Conservation (phyloP, 768 basidiomycete species). For the Boletus speciosus region DNA sequence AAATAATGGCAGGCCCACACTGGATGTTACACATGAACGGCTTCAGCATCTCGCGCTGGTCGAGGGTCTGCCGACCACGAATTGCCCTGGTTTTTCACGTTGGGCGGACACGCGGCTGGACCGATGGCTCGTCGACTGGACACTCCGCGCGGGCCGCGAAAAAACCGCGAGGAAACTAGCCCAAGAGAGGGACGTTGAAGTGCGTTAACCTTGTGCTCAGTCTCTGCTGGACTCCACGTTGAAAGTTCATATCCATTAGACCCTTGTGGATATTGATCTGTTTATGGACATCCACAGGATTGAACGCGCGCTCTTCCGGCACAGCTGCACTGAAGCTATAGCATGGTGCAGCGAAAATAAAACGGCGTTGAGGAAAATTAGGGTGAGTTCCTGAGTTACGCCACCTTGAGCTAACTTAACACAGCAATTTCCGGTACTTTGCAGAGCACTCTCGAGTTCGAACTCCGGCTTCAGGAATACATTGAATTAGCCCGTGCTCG, state of each 20-base stretch:
- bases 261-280: constrained; percentile 85
- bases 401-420: constrained; percentile 8
- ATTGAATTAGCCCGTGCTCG: constrained; percentile 81
- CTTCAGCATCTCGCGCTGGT: constrained; percentile 65
- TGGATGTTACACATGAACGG: constrained; percentile 72
- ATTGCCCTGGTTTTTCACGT: constrained; percentile 56
- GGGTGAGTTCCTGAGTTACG: constrained; percentile 43
- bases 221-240: constrained; percentile 15
- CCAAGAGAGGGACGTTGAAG: constrained; percentile 75
- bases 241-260: constrained; percentile 41
- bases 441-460: constrained; percentile 94
- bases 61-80: constrained; percentile 52
- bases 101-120: constrained; percentile 83
- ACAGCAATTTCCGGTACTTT: constrained; percentile 16
- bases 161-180: constrained; percentile 76
- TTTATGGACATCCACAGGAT: constrained; percentile 88
- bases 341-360: constrained; percentile 98
- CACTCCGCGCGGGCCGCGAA: constrained; percentile 73
- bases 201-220: constrained; percentile 35
- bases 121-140: constrained; percentile 93
- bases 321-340: constrained; percentile 86
- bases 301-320: constrained; percentile 68
- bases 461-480: constrained; percentile 92
- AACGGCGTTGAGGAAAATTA: constrained; percentile 84
- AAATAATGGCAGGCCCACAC: constrained; percentile 50